Evolutionary conservation across 192 early-diverging fungal genomes (phyloP), one percentile per base, ranked within the genome.

Genomic region (Coemansia sp.): DNA sequence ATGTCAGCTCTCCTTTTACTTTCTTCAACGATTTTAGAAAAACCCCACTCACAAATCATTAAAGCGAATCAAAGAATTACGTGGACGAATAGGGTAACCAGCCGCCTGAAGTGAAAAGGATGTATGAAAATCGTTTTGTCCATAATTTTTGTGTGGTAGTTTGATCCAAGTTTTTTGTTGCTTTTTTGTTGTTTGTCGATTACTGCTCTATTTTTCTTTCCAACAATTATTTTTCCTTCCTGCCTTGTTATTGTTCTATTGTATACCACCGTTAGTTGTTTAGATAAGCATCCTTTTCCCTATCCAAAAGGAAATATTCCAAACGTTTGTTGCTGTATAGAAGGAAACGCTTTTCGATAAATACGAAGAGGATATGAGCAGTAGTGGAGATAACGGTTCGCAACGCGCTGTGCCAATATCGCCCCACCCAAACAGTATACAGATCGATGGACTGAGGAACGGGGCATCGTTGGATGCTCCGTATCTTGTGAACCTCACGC

Each of bases 401-500:
- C 47, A 15, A 18, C 47, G 7, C 4, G 19, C 19, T 7, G 18
- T 16, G 16, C 47, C 47, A 18, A 49, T 49, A 16, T 16, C 47
- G 47, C 8, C 47, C 0, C 47, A 18, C 4, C 19, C 47, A 8
- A 49, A 18, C 19, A 45, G 43, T 15, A 45, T 15, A 7, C 43
- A 45, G 13, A 45, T 45, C 8, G 43, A 45, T 45, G 43, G 43
- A 2, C 13, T 45, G 10, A 45, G 32, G 16, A 49, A 16, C 19
- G 26, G 37, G 19, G 26, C 41, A 16, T 13, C 36, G 36, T 15
- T 69, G 39, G 76, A 68, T 48, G 63, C 63, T 0, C 69, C 55
- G 26, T 60, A 65, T 21, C 42, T 68, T 22, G 63, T 77, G 26
- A 60, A 66, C 16, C 70, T 77, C 39, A 77, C 76, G 16, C 76